phyloP scores from a whole-genome alignment of 352 stramenopile species.

The Pythium biforme region DNA sequence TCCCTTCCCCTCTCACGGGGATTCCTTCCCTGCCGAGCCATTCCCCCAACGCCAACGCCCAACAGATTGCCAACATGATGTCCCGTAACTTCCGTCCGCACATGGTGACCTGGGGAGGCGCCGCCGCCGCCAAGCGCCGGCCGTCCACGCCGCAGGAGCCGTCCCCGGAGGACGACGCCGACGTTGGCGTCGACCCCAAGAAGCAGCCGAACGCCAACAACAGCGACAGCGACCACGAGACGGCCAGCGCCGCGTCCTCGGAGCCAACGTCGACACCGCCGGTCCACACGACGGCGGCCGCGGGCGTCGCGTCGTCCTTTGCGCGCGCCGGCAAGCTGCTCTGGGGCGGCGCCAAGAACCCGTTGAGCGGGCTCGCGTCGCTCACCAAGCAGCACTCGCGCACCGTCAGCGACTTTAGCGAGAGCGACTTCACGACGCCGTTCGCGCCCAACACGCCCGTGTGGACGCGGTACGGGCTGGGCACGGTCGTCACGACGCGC shows the following conservation, averaged over 20 bases:
- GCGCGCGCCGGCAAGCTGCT: conserved; percentile 61
- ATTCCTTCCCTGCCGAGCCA: not conserved
- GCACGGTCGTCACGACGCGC: conserved; percentile 51
- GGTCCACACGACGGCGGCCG: not conserved
- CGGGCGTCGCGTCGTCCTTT: conserved; percentile 50
- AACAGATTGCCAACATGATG: conserved; percentile 14
- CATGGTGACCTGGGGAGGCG: conserved; percentile 27
- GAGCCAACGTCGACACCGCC: conserved; percentile 15
- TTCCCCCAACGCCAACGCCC: conserved; percentile 1
- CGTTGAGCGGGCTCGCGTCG: conserved; percentile 19
- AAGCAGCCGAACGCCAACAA: conserved; percentile 27
- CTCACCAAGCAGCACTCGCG: conserved; percentile 32
- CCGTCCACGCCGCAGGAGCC: conserved; percentile 13
- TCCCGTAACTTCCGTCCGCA: conserved; percentile 26
- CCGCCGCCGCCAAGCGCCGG: not conserved
- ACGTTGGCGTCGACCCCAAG: conserved; percentile 17
- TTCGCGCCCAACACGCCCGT: conserved; percentile 44
- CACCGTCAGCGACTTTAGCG: conserved; percentile 46
- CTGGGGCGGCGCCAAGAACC: conserved; percentile 45
- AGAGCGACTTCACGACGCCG: conserved; percentile 38
- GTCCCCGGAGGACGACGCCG: conserved; percentile 17
- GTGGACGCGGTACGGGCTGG: conserved; percentile 63
- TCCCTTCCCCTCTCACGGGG: not conserved
- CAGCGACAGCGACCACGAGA: conserved; percentile 62
- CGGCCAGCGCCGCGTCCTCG: conserved; percentile 20